Evolutionary conservation across 2,329 filamentous ascomycete genomes (phyloP).

Genomic region (Albophoma yamanashiensis): DNA sequence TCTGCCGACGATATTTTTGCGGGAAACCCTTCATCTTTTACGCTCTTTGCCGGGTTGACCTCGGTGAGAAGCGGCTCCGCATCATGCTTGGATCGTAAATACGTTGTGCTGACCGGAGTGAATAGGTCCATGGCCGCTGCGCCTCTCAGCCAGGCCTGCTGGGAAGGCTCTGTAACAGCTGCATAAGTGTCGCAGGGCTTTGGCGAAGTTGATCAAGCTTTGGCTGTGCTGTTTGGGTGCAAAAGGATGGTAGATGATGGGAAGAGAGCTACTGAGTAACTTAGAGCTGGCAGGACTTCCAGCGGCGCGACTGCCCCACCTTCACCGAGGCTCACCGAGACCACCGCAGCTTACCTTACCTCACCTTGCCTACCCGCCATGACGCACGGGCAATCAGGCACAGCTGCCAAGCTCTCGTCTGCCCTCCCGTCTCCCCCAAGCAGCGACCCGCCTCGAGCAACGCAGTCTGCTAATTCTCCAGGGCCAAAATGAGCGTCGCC

Average conservation of each 20-base stretch:
- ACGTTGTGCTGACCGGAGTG: constrained; percentile 41
- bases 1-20: constrained; percentile 21
- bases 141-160: background rate
- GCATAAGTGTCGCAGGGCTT: background rate
- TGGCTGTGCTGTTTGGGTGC: background rate
- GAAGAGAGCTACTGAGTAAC: background rate
- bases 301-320: constrained; percentile 14
- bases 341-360: constrained; percentile 13
- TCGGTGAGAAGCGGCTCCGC: constrained; percentile 27
- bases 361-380: background rate
- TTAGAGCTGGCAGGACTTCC: background rate
- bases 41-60: constrained; percentile 14
- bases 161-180: background rate
- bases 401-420: background rate
- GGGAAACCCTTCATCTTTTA: background rate
- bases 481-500: constrained; percentile 13
- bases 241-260: background rate
- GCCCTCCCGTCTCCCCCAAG: background rate
- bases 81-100: constrained; percentile 26
- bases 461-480: background rate
- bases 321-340: constrained; percentile 22
- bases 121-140: constrained; percentile 41
- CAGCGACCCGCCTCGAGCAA: background rate
- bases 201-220: background rate
- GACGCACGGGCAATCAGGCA: background rate